A percentile compares a stretch with the other conserved stretches of the same genome.
phyloP scores from a whole-genome alignment of 1,284 basidiomycete species.

The Inonotus hispidus region DNA sequence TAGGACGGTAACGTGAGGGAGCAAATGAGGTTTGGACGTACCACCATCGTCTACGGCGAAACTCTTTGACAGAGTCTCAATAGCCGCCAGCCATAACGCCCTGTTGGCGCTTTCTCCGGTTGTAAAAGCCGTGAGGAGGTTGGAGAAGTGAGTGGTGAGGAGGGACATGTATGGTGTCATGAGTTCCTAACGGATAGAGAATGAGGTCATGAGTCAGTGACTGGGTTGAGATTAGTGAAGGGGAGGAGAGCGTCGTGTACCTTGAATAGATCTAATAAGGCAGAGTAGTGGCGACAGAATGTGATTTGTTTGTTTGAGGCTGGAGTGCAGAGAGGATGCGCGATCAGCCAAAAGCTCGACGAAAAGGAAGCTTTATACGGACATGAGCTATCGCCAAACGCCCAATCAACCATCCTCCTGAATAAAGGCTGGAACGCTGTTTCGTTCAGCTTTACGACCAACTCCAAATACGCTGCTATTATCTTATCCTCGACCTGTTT shows the following conservation, averaged over 20 bases:
- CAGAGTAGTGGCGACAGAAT: conserved; percentile 69
- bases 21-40: conserved; percentile 31
- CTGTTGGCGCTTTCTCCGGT: conserved; percentile 30
- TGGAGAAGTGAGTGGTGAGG: conserved; percentile 64
- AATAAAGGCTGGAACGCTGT: conserved; percentile 90
- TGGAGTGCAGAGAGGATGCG: conserved; percentile 10
- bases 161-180: conserved; percentile 90
- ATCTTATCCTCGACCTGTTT: conserved; percentile 46
- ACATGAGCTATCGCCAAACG: conserved; percentile 61
- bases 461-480: conserved; percentile 79
- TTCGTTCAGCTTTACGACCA: conserved; percentile 94
- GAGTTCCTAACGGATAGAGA: conserved; percentile 46
- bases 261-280: conserved; percentile 82
- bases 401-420: conserved; percentile 93
- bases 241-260: no score
- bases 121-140: conserved; percentile 53
- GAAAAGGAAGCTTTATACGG: conserved; percentile 24
- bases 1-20: not conserved
- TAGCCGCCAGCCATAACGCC: conserved; percentile 59
- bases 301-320: conserved; percentile 50
- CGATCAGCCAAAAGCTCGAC: not conserved
- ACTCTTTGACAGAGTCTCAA: conserved; percentile 65
- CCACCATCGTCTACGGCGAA: conserved; percentile 79
- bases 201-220: conserved; percentile 11
- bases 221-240: not conserved